Evolutionary conservation across 2,329 filamentous ascomycete species (phyloP).

Genomic region (Apiospora hydei): DNA sequence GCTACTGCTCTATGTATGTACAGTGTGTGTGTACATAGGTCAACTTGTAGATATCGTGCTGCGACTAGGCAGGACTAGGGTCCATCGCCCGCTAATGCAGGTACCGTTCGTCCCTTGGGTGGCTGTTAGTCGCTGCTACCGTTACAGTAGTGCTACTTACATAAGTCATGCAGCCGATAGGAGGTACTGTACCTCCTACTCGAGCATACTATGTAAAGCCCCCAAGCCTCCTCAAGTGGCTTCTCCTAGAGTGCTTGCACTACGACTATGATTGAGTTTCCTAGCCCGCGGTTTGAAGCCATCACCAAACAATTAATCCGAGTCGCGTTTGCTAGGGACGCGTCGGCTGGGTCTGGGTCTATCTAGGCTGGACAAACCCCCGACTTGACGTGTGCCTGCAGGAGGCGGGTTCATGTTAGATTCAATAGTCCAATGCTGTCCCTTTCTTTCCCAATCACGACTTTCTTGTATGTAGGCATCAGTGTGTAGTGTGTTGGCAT

Average conservation of each 20-base stretch:
- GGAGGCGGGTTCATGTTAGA: not conserved
- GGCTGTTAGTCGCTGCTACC: not conserved
- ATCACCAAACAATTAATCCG: not conserved
- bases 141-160: not conserved
- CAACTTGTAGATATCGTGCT: too few species aligned
- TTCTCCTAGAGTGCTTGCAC: not conserved
- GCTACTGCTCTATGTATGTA: too few species aligned
- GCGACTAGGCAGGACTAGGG: not conserved
- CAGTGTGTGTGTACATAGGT: too few species aligned
- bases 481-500: slow-evolving; percentile 6
- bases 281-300: not conserved
- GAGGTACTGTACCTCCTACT: too few species aligned
- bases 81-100: slow-evolving; percentile 14
- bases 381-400: not conserved
- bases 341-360: not conserved
- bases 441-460: not conserved
- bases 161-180: too few species aligned
- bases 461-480: not conserved
- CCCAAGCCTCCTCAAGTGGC: not conserved
- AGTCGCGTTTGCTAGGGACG: not conserved
- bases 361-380: not conserved
- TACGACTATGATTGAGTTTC: not conserved
- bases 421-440: not conserved
- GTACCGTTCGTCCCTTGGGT: slow-evolving; percentile 16
- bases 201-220: not conserved